phyloP scores from a whole-genome alignment of 1,284 basidiomycete genomes.

The Austroboletus niveus region DNA sequence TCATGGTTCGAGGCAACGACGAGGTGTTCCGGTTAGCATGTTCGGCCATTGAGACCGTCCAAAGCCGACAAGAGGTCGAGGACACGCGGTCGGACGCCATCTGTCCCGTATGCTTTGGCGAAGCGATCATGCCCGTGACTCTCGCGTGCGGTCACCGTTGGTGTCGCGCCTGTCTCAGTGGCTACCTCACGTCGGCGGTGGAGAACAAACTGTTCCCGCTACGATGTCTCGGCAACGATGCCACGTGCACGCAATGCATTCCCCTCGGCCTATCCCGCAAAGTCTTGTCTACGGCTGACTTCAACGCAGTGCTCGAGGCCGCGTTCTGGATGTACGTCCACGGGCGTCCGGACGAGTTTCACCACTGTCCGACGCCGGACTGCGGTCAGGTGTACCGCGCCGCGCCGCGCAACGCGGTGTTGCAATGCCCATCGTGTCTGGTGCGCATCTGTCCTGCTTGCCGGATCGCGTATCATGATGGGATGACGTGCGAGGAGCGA shows the following conservation, averaged over 20 bases:
- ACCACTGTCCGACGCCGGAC: slow-evolving; percentile 73
- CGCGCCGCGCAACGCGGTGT: slow-evolving; percentile 44
- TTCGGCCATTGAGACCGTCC: slow-evolving; percentile 37
- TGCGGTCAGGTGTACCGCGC: slow-evolving; percentile 67
- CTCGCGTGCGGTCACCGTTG: slow-evolving; percentile 63
- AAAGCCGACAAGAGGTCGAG: slow-evolving; percentile 29
- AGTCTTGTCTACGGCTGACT: slow-evolving; percentile 49
- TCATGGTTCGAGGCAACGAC: slow-evolving; percentile 39
- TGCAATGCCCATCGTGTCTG: slow-evolving; percentile 73
- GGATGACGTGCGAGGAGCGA: slow-evolving; percentile 54
- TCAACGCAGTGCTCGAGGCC: slow-evolving; percentile 52
- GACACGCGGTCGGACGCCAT: slow-evolving; percentile 14
- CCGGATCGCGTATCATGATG: slow-evolving; percentile 64
- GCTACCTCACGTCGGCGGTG: slow-evolving; percentile 54
- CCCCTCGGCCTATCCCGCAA: slow-evolving; percentile 49
- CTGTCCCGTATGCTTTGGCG: slow-evolving; percentile 43
- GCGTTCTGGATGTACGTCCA: slow-evolving; percentile 59
- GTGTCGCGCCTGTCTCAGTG: slow-evolving; percentile 58
- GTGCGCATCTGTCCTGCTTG: slow-evolving; percentile 65
- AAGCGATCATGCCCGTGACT: slow-evolving; percentile 47
- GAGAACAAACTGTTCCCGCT: slow-evolving; percentile 66
- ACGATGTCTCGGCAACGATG: slow-evolving; percentile 60
- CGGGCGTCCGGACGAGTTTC: slow-evolving; percentile 55
- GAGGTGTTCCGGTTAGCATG: slow-evolving; percentile 35
- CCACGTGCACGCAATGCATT: slow-evolving; percentile 51